phyloP scores from a whole-genome alignment of 2,329 filamentous ascomycete genomes.

The Ophiostoma ips region DNA sequence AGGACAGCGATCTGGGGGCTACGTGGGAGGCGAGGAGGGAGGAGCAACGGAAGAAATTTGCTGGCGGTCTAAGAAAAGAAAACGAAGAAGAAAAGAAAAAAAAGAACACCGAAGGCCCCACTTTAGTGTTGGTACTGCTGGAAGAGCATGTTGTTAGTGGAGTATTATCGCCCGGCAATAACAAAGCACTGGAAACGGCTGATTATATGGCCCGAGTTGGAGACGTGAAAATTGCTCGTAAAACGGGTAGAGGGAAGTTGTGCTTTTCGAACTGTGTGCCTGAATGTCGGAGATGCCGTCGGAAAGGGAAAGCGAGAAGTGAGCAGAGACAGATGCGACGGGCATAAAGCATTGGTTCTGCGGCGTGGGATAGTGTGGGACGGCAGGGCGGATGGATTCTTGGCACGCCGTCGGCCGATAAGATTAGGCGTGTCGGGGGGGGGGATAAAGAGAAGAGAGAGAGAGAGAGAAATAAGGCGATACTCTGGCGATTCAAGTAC shows the following conservation, averaged over 20 bases:
- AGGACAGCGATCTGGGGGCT: not conserved
- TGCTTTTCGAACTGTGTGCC: no score
- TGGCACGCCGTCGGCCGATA: no score
- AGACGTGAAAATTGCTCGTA: no score
- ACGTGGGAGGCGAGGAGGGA: conserved; percentile 4
- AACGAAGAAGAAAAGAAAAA: not conserved
- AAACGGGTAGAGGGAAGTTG: no score
- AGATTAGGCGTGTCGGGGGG: not conserved
- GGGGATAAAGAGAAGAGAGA: not conserved
- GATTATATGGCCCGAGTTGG: no score
- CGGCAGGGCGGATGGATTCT: no score
- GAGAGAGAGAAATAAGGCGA: not conserved
- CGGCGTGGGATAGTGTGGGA: not conserved
- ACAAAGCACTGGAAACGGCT: no score
- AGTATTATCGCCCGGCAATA: no score
- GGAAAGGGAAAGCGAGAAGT: no score
- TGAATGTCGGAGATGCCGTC: no score
- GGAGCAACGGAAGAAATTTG: not conserved
- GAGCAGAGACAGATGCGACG: no score
- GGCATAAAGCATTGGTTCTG: not conserved
- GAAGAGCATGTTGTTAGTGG: conserved; percentile 4
- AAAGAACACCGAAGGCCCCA: not conserved
- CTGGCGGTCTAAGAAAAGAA: not conserved
- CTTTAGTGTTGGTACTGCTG: not conserved
- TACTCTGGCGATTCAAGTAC: no score